Conservation (phyloP, 2,329 filamentous ascomycete species). For the Pseudocercospora vitis region DNA sequence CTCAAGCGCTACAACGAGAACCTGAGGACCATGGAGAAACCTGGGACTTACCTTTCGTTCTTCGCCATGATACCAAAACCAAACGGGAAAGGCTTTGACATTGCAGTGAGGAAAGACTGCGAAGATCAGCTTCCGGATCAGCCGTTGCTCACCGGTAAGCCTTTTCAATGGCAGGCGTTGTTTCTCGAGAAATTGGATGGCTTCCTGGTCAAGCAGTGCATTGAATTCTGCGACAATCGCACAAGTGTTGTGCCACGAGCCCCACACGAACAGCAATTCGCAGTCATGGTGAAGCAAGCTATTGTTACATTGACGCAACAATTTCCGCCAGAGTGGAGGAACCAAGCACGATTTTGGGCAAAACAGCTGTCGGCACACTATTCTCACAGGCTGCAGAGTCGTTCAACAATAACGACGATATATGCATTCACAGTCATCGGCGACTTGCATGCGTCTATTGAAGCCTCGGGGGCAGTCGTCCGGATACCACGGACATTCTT, state of each 20-base stretch:
- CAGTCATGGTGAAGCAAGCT: slow-evolving; percentile 36
- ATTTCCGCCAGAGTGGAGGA: slow-evolving; percentile 44
- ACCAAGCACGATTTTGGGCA: slow-evolving; percentile 46
- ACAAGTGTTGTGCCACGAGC: slow-evolving; percentile 14
- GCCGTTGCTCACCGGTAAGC: slow-evolving; percentile 37
- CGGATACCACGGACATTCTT: slow-evolving; percentile 49
- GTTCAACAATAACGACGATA: slow-evolving; percentile 39
- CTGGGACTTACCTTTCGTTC: slow-evolving; percentile 41
- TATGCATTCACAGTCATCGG: slow-evolving; percentile 46
- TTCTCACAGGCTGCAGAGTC: slow-evolving; percentile 24
- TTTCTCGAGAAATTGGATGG: slow-evolving; percentile 40
- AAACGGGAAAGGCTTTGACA: slow-evolving; percentile 42
- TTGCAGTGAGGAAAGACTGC: slow-evolving; percentile 44
- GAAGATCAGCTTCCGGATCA: slow-evolving; percentile 50
- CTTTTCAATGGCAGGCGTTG: slow-evolving; percentile 36
- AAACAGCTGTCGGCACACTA: slow-evolving; percentile 41
- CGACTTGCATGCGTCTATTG: slow-evolving; percentile 35
- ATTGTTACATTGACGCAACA: slow-evolving; percentile 35
- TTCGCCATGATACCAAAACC: slow-evolving; percentile 40
- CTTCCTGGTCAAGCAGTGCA: slow-evolving; percentile 22
- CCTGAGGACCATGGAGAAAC: slow-evolving; percentile 39
- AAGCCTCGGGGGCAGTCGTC: slow-evolving; percentile 30
- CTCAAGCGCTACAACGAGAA: slow-evolving; percentile 63
- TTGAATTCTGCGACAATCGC: slow-evolving; percentile 27
- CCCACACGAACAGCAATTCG: slow-evolving; percentile 38